A percentile compares a stretch with the other conserved stretches of the same genome.
phyloP scores from a whole-genome alignment of 495 filamentous ascomycete genomes.

The Penicillium crystallinum region DNA sequence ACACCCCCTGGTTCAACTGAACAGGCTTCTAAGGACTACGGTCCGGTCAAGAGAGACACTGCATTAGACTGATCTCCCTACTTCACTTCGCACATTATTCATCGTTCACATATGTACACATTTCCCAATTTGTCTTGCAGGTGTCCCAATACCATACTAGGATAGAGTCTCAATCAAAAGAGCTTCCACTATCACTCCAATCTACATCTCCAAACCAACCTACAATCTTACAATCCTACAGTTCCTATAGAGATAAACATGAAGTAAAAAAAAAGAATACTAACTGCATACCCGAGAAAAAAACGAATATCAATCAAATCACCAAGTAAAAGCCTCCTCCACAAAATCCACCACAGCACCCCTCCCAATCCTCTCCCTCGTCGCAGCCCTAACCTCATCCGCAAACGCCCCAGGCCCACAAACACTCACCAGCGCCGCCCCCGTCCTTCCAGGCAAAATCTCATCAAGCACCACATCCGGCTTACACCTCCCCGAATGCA shows the following conservation, averaged over 20 bases:
- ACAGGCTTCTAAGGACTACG: neutral
- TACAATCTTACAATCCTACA: too few relatives aligned
- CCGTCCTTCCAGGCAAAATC: constrained; percentile 70
- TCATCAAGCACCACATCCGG: constrained; percentile 62
- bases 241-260: constrained; percentile 9
- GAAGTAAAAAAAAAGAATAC: constrained; percentile 4
- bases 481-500: constrained; percentile 71
- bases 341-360: constrained; percentile 76
- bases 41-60: neutral
- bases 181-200: too few relatives aligned
- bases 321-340: constrained; percentile 92
- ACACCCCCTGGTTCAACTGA: neutral
- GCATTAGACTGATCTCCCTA: neutral
- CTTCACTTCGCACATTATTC: neutral
- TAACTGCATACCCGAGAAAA: neutral
- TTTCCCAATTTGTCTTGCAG: neutral
- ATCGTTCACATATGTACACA: neutral
- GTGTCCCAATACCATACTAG: neutral
- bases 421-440: constrained; percentile 78
- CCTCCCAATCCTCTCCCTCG: constrained; percentile 59
- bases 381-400: constrained; percentile 76
- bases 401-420: constrained; percentile 88
- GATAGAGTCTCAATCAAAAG: constrained; percentile 4
- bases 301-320: neutral
- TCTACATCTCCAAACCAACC: too few relatives aligned